Base-by-base conservation (phyloP, 176 grass and related monocot genomes). In the Aegilops umbellulata region DNA sequence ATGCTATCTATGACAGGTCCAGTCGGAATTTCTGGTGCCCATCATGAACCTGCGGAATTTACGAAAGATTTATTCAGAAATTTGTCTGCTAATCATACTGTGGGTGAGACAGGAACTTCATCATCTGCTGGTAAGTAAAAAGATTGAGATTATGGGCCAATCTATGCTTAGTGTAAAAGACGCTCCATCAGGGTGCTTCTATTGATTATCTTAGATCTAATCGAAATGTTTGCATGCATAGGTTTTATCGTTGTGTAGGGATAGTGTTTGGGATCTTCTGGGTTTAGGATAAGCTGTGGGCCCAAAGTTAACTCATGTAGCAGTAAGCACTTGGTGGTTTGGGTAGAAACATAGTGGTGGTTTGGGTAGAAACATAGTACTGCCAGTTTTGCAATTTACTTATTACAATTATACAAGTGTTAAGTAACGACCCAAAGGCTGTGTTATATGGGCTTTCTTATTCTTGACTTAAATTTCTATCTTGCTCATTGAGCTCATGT, bases 91-190 rank as follows among this genome's bases (percentile, higher is more conserved):
- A 66, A 57, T 35, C 32, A 80, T 32, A 64, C 16, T 72, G 72
- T 29, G 1, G 27, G 1, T 68, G 75, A 80, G 60, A 41, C 49
- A 0, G 85, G 85, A 79, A 67, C 75, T 75, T 80, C 89, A 47
- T 90, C 75, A 6, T 80, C 85, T 75, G 15, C 80, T 20, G 80
- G 89, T 90, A 64, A 90, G 85, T 67, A 16, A 20, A 8, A 34
- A 66, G 1, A 27, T 29, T 44, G 65, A 36, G 15, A 71, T 77
- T 35, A 80, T 16, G 24, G 20, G 46, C 2, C 7, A 53, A 53
- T 64, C 24, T 29, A 14, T 57, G 24, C n/a, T 25, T 63, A 24
- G 31, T 42, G 12, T 77, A 60, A 24, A 68, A 46, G 20, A 15
- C 65, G 31, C 57, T 36, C 34, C 20, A 2, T 46, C 41, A 5